phyloP scores from a whole-genome alignment of 768 basidiomycete species.

The Hericium rajendrae region DNA sequence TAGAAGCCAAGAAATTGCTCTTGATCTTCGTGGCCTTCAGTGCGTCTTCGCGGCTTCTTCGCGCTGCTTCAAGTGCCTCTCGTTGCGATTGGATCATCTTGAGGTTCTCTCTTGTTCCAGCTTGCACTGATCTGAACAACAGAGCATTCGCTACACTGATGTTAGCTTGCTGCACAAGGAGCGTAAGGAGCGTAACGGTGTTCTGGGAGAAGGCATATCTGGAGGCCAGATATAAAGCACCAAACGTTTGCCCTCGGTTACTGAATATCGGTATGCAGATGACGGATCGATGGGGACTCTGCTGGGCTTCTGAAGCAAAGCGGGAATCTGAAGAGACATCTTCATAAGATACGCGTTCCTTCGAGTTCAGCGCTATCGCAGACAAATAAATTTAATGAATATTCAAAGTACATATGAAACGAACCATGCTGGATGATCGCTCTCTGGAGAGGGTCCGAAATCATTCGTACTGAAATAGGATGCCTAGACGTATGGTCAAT shows the following conservation, averaged over 20 bases:
- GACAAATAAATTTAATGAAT: not conserved
- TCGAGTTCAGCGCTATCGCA: constrained; percentile 49
- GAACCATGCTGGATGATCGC: constrained; percentile 59
- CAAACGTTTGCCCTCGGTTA: constrained; percentile 68
- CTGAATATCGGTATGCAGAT: constrained; percentile 66
- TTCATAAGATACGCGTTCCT: constrained; percentile 48
- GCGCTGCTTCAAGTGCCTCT: constrained; percentile 59
- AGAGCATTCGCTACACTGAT: constrained; percentile 68
- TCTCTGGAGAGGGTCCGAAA: constrained; percentile 53
- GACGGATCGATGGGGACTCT: constrained; percentile 49
- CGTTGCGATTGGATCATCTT: constrained; percentile 70
- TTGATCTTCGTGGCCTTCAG: constrained; percentile 74
- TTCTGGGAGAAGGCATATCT: constrained; percentile 55
- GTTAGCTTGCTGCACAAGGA: constrained; percentile 65
- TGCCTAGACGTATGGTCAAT: constrained; percentile 29
- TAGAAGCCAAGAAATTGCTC: constrained; percentile 65
- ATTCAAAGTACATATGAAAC: constrained; percentile 13
- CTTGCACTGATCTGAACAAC: constrained; percentile 66
- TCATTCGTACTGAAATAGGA: constrained; percentile 46
- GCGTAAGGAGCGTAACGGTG: constrained; percentile 49
- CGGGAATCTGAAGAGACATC: constrained; percentile 57
- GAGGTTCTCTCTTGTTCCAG: constrained; percentile 63
- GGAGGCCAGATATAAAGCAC: constrained; percentile 58
- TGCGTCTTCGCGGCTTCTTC: constrained; percentile 63
- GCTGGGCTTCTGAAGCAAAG: constrained; percentile 58